These are phyloP conservation scores for Blastobotrys indianensis DNA, from an alignment of 1,139 yeast species.

Conservation along the genomic window DNA sequence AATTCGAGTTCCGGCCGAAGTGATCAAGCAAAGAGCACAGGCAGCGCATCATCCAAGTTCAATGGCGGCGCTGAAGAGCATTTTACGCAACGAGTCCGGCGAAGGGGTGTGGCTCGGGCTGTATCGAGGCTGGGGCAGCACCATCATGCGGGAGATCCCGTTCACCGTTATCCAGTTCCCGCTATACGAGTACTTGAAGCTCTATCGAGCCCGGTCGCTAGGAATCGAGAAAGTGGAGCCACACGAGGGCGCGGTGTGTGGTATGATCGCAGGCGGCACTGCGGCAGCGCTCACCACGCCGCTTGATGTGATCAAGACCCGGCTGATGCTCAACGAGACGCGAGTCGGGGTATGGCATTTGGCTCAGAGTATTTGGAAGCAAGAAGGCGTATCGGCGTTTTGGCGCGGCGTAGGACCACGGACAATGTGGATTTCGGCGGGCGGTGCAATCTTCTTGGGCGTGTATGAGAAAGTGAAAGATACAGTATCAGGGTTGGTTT, in stretches of 20 bases:
- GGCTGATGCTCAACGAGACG: constrained; percentile 69
- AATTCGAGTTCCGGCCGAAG: constrained; percentile 95
- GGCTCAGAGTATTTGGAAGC: constrained; percentile 40
- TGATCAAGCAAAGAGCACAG: constrained; percentile 90
- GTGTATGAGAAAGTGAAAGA: constrained; percentile 72
- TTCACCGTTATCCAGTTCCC: constrained; percentile 95
- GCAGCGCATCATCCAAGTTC: constrained; percentile 59
- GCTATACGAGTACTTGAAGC: constrained; percentile 75
- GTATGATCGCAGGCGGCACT: constrained; percentile 88
- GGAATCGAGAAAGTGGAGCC: constrained; percentile 45
- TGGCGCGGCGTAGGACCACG: constrained; percentile 87
- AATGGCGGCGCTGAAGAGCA: constrained; percentile 55
- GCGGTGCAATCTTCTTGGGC: constrained; percentile 96
- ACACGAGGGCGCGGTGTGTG: constrained; percentile 85
- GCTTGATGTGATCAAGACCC: constrained; percentile 82
- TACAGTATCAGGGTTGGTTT: background rate
- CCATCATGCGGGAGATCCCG: constrained; percentile 91
- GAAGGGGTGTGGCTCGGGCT: constrained; percentile 75
- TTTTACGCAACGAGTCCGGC: constrained; percentile 56
- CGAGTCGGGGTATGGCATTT: constrained; percentile 42
- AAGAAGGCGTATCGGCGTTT: constrained; percentile 67
- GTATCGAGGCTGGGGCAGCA: constrained; percentile 89
- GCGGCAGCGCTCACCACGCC: constrained; percentile 97
- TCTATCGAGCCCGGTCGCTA: constrained; percentile 42
- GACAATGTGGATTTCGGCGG: constrained; percentile 96